These are phyloP conservation scores for Rhynchospora tenuis DNA, from an alignment of 176 grass and related monocot species.

Conservation along the genomic window DNA sequence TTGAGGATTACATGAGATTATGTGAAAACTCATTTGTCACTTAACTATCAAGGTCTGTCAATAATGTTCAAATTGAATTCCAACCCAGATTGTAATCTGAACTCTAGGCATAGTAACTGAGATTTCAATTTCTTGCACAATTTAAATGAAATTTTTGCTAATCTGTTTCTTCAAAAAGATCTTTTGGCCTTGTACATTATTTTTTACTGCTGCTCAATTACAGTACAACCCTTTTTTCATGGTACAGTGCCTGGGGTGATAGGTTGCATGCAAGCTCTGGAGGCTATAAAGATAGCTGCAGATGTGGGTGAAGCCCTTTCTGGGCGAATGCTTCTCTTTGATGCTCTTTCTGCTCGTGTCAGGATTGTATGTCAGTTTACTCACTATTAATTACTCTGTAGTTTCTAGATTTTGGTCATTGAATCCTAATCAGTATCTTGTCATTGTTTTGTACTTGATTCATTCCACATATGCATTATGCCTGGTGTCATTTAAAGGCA, in stretches of 20 bases:
- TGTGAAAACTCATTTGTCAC: too few relatives aligned
- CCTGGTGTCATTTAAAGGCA: not conserved
- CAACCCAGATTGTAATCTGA: too few relatives aligned
- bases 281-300: constrained; percentile 84
- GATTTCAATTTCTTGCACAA: not conserved
- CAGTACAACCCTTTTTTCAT: constrained; percentile 24
- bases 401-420: not conserved
- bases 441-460: not conserved
- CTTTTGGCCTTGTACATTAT: not conserved
- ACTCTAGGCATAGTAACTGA: not conserved
- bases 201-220: not conserved
- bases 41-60: too few relatives aligned
- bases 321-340: constrained; percentile 91
- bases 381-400: not conserved
- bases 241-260: constrained; percentile 83
- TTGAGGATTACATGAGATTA: too few relatives aligned
- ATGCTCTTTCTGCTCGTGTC: constrained; percentile 65
- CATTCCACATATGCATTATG: not conserved
- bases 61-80: too few relatives aligned
- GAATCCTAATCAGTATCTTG: not conserved
- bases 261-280: constrained; percentile 94
- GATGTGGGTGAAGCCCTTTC: constrained; percentile 81
- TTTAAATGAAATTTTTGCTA: not conserved
- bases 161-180: not conserved
- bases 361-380: constrained; percentile 57